Base-by-base conservation (phyloP, 2,329 filamentous ascomycete genomes). In the Neonectria faginata region DNA sequence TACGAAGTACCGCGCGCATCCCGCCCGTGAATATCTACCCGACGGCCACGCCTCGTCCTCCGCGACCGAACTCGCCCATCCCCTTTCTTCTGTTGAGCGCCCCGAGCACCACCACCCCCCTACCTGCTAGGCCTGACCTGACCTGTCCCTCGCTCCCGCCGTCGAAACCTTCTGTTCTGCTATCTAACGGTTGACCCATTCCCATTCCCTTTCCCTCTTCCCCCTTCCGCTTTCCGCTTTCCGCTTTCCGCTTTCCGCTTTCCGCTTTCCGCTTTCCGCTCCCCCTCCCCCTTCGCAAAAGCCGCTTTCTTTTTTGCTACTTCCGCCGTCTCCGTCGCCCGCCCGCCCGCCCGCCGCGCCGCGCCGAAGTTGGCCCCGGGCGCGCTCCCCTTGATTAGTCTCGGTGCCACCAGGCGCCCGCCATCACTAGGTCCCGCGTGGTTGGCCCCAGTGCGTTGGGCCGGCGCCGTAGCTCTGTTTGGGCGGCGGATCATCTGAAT, bases 381-480 rank as follows among this genome's bases (percentile, higher is more conserved):
- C 50, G 41, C 56, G 22, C 22, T 25, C 59, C 54, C 63, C 67
- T 66, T 66, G 57, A 36, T 29, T 29, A 29, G 27, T 66, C 70
- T 70, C 66, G 65, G 71, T 69, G 66, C 65, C 68, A 73, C 63
- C 69, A 61, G 59, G 65, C 66, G 53, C 62, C 65, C 69, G 65
- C 65, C 65, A 68, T 62, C 64, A 54, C 68, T 72, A 73, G 71
- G 60, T 68, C 68, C 71, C 69, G 70, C 60, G 66, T 72, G 71
- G 71, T 72, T 69, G 71, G 70, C 58, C 62, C 64, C 64, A 71
- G 57, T 62, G 60, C 50, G 45, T 54, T 54, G 58, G 53, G 61
- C 54, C 65, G 60, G 61, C 64, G 60, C 58, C 60, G 61, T 53
- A 61, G 59, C 68, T 29, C 27, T 29, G 27, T 29, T 29, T 18